phyloP scores from a whole-genome alignment of 169 alveolate genomes.

The Plasmodium malariae region DNA sequence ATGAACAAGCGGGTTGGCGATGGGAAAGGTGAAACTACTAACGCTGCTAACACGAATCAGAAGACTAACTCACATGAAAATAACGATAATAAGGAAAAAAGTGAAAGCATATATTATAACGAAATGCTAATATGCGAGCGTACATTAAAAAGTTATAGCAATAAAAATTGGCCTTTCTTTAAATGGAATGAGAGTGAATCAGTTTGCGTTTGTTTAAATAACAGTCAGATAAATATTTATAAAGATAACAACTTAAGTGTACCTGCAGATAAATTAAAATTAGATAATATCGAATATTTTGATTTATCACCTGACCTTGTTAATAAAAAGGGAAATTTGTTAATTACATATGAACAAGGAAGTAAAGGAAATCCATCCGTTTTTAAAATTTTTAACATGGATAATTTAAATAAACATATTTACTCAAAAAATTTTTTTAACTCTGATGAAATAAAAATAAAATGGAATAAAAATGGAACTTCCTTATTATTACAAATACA shows the following conservation, averaged over 20 bases:
- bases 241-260: slow-evolving; percentile 27
- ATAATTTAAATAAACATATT: slow-evolving; percentile 21
- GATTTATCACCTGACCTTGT: slow-evolving; percentile 57
- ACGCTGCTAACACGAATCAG: not conserved
- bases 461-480: slow-evolving; percentile 84
- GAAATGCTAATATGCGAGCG: slow-evolving; percentile 26
- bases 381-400: slow-evolving; percentile 34
- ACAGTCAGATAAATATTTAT: slow-evolving; percentile 28
- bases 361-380: slow-evolving; percentile 58
- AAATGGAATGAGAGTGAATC: slow-evolving; percentile 70
- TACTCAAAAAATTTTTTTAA: slow-evolving; percentile 74
- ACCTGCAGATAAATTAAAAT: not conserved
- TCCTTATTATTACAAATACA: slow-evolving; percentile 80
- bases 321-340: slow-evolving; percentile 29
- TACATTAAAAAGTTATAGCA: slow-evolving; percentile 44
- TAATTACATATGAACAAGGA: slow-evolving; percentile 59
- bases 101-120: not conserved
- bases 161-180: slow-evolving; percentile 56
- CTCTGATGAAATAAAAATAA: slow-evolving; percentile 85
- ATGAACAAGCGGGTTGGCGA: not conserved
- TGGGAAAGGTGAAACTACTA: not conserved
- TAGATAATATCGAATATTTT: slow-evolving; percentile 52
- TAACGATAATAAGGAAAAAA: not conserved
- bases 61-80: not conserved
- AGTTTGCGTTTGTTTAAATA: slow-evolving; percentile 10